These are phyloP conservation scores for Plantago rigida DNA, from an alignment of 305 asterid species.

Conservation along the genomic window DNA sequence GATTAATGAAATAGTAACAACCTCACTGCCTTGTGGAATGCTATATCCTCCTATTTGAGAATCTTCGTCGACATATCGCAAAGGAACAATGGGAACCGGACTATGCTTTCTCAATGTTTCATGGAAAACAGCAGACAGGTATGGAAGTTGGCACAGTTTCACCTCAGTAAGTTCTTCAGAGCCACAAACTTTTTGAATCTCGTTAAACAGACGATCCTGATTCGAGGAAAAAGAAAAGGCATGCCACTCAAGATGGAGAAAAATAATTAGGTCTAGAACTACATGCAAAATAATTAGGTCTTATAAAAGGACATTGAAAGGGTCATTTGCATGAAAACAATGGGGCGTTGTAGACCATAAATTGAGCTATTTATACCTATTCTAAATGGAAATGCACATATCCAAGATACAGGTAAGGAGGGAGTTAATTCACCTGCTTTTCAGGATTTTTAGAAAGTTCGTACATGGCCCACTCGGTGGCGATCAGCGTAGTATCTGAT, in stretches of 20 bases:
- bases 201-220: conserved; percentile 45
- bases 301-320: neutral
- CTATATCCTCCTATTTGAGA: conserved; percentile 64
- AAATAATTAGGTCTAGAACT: neutral
- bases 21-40: conserved; percentile 72
- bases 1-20: conserved; percentile 19
- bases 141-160: conserved; percentile 59
- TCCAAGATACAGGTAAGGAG: neutral
- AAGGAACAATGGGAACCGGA: conserved; percentile 66
- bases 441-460: conserved; percentile 67
- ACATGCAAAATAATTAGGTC: neutral
- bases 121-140: conserved; percentile 66
- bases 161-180: conserved; percentile 45
- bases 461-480: conserved; percentile 87
- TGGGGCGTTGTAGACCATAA: neutral
- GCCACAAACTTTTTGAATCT: conserved; percentile 57
- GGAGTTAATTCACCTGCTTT: conserved; percentile 45
- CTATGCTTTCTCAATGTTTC: conserved; percentile 70
- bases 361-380: neutral
- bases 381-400: no score
- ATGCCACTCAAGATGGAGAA: neutral
- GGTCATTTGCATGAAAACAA: neutral
- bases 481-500: conserved; percentile 67
- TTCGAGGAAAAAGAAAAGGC: conserved; percentile 3
- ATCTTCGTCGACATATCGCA: conserved; percentile 71